These are phyloP conservation scores for Acacia melanoxylon DNA, from an alignment of 306 rosid species.

Conservation along the genomic window DNA sequence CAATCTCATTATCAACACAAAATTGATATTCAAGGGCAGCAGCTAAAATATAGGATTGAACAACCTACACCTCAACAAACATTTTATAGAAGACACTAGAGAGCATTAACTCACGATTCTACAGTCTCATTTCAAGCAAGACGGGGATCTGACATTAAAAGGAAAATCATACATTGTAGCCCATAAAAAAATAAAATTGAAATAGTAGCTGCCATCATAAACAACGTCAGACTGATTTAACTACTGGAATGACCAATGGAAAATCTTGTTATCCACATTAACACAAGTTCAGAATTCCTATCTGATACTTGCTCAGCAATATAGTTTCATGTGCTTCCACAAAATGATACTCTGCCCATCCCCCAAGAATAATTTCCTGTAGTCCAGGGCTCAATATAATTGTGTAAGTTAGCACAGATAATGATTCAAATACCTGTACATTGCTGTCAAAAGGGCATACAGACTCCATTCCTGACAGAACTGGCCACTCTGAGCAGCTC, in stretches of 20 bases:
- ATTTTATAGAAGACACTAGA: neutral
- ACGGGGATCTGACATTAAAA: neutral
- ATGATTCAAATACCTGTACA: constrained; percentile 80
- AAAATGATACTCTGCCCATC: neutral
- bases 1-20: neutral
- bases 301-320: neutral
- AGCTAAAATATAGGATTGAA: neutral
- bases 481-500: constrained; percentile 51
- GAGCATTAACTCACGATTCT: neutral
- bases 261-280: neutral
- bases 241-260: neutral
- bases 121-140: neutral
- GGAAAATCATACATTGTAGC: neutral
- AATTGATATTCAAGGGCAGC: neutral
- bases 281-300: neutral
- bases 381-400: constrained; percentile 6
- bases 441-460: constrained; percentile 69
- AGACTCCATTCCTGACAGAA: constrained; percentile 50
- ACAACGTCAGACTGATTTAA: neutral
- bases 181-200: neutral
- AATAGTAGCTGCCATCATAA: neutral
- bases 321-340: neutral
- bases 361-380: neutral
- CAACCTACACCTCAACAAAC: neutral
- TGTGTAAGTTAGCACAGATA: constrained; percentile 6